phyloP scores from a whole-genome alignment of 2,329 filamentous ascomycete genomes.

The Exutisphaerella laricina region DNA sequence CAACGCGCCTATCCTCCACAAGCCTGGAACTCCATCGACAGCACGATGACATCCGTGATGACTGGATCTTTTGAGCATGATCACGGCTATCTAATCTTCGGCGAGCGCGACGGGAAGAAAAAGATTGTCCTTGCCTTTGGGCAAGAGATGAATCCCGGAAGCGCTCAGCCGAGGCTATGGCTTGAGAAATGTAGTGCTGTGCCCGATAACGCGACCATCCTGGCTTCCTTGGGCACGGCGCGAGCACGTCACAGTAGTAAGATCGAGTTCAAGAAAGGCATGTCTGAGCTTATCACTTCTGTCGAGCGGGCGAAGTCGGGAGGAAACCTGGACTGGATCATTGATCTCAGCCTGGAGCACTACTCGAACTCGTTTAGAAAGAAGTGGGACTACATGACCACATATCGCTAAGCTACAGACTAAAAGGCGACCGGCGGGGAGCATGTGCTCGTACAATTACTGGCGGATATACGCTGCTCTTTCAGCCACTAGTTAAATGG shows the following conservation, averaged over 20 bases:
- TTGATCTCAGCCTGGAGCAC: slow-evolving; percentile 15
- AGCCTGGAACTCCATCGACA: slow-evolving; percentile 9
- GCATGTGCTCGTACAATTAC: too few relatives aligned
- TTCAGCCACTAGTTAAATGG: too few relatives aligned
- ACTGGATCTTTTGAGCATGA: slow-evolving; percentile 16
- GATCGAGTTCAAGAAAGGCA: slow-evolving; percentile 18
- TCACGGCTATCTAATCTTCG: slow-evolving; percentile 16
- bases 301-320: slow-evolving; percentile 10
- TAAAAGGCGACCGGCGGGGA: too few relatives aligned
- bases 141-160: too few relatives aligned
- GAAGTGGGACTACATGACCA: slow-evolving; percentile 5
- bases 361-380: slow-evolving; percentile 14
- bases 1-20: slow-evolving; percentile 12
- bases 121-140: slow-evolving; percentile 16
- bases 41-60: slow-evolving; percentile 15
- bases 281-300: slow-evolving; percentile 12
- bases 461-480: too few relatives aligned
- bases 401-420: too few relatives aligned
- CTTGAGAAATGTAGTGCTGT: slow-evolving; percentile 9
- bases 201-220: slow-evolving; percentile 2
- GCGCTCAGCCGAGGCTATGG: slow-evolving; percentile 14
- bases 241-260: slow-evolving; percentile 4
- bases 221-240: slow-evolving; percentile 4
- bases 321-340: slow-evolving; percentile 16
- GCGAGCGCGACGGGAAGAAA: slow-evolving; percentile 16